Percentiles rank a stretch among this genome's conserved stretches.
phyloP scores from a whole-genome alignment of 2,329 filamentous ascomycete genomes.

The Alternaria burnsii region DNA sequence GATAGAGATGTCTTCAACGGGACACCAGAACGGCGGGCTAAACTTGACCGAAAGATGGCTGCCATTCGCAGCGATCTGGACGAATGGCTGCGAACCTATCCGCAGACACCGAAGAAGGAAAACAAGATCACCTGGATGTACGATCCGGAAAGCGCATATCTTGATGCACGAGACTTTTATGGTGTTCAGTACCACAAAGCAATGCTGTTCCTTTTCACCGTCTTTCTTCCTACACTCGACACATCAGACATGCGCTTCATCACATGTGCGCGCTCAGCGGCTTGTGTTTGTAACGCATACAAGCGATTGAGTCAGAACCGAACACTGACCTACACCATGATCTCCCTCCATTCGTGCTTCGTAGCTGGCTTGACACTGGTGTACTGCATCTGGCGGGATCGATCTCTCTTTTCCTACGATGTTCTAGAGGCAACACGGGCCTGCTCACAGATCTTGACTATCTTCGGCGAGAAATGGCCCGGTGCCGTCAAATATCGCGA shows the following conservation, averaged over 20 bases:
- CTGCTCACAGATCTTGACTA: conserved; percentile 36
- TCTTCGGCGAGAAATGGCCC: conserved; percentile 41
- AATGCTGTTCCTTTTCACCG: conserved; percentile 35
- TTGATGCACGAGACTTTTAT: conserved; percentile 38
- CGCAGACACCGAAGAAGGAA: conserved; percentile 28
- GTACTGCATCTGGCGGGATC: conserved; percentile 40
- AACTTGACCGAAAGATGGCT: conserved; percentile 31
- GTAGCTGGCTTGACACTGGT: conserved; percentile 37
- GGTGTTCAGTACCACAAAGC: conserved; percentile 40
- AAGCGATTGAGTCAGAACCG: conserved; percentile 36
- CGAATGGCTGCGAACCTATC: conserved; percentile 28
- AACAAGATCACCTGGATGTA: conserved; percentile 40
- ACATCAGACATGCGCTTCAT: conserved; percentile 31
- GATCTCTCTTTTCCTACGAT: conserved; percentile 35
- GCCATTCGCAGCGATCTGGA: conserved; percentile 30
- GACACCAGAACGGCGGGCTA: conserved; percentile 23
- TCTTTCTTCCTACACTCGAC: conserved; percentile 30
- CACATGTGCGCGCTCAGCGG: conserved; percentile 35
- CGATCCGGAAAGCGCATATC: conserved; percentile 32
- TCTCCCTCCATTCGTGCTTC: conserved; percentile 38
- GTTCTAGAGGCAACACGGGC: conserved; percentile 36
- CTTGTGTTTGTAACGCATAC: conserved; percentile 35
- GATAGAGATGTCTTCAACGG: conserved; percentile 26
- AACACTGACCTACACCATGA: conserved; percentile 39
- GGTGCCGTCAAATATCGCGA: conserved; percentile 39